phyloP scores from a whole-genome alignment of 2,329 filamentous ascomycete genomes.

The Annulohypoxylon truncatum region DNA sequence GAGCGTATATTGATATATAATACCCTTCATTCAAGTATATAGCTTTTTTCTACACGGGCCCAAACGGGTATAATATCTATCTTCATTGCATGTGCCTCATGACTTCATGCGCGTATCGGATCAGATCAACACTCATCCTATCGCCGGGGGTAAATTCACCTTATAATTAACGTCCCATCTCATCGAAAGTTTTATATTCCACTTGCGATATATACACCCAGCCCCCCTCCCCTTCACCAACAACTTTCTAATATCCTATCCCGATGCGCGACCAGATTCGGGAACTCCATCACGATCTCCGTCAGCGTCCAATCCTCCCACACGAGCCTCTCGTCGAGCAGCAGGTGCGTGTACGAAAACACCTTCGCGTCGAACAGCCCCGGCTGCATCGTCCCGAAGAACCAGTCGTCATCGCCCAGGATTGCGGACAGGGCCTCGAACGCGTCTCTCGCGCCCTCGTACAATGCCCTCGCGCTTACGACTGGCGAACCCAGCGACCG shows the following conservation, averaged over 20 bases:
- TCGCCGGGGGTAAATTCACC: neutral
- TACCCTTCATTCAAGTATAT: no score
- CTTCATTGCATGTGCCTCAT: neutral
- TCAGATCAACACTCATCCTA: neutral
- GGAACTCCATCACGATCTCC: constrained; percentile 65
- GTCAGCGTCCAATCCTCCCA: constrained; percentile 74
- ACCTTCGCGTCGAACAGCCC: constrained; percentile 87
- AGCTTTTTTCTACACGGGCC: no score
- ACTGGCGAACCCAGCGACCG: constrained; percentile 60
- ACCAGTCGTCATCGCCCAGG: constrained; percentile 58
- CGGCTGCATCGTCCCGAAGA: constrained; percentile 65
- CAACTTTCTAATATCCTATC: constrained; percentile 66
- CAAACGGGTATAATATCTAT: constrained; percentile 24
- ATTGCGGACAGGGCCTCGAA: constrained; percentile 60
- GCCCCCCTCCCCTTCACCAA: constrained; percentile 50
- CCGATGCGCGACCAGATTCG: constrained; percentile 74
- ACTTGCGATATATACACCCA: neutral
- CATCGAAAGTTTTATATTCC: neutral
- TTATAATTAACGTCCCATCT: neutral
- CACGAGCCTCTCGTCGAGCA: constrained; percentile 72
- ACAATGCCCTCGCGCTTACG: constrained; percentile 57
- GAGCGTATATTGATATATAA: neutral
- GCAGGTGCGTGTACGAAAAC: constrained; percentile 88
- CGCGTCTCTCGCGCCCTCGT: constrained; percentile 58
- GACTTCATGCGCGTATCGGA: neutral